These are phyloP conservation scores for Pseudonitzschia multistriata DNA, from an alignment of 108 stramenopile genomes.

Conservation along the genomic window DNA sequence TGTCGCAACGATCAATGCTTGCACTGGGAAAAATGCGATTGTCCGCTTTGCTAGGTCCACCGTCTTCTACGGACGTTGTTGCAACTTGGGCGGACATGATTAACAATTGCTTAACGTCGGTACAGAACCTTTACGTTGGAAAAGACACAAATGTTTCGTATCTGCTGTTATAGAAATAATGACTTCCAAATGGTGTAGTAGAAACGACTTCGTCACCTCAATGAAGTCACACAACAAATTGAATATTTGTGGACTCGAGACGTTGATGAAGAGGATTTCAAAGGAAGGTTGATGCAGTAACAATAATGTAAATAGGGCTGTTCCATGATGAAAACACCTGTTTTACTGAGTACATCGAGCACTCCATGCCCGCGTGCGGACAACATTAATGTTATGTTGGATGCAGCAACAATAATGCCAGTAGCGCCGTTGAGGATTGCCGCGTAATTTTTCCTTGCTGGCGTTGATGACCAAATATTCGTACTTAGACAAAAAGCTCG, in stretches of 20 bases:
- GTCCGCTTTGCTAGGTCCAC: background rate
- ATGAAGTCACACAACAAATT: background rate
- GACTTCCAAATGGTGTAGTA: background rate
- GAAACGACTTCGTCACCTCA: background rate
- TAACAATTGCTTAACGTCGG: background rate
- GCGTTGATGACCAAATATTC: conserved; percentile 6
- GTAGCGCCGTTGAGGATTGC: conserved; percentile 6
- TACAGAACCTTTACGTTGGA: background rate
- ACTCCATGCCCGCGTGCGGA: background rate
- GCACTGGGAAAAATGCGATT: conserved; percentile 11
- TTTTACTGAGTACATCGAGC: background rate
- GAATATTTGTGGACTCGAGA: background rate
- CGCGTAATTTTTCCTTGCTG: background rate
- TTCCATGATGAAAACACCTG: background rate
- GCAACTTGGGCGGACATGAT: conserved; percentile 10
- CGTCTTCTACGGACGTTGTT: conserved; percentile 1
- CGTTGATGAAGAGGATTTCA: conserved; percentile 10
- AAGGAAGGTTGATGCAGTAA: background rate
- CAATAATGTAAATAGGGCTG: conserved; percentile 1
- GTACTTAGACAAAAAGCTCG: background rate
- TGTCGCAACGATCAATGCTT: background rate
- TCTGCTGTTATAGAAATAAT: background rate
- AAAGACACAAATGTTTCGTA: background rate
- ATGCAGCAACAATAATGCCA: background rate
- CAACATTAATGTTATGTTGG: background rate